Percentiles rank a stretch among this genome's conserved stretches.
Conservation (phyloP, 495 filamentous ascomycete species). For the Hypoxylon cercidicola region DNA sequence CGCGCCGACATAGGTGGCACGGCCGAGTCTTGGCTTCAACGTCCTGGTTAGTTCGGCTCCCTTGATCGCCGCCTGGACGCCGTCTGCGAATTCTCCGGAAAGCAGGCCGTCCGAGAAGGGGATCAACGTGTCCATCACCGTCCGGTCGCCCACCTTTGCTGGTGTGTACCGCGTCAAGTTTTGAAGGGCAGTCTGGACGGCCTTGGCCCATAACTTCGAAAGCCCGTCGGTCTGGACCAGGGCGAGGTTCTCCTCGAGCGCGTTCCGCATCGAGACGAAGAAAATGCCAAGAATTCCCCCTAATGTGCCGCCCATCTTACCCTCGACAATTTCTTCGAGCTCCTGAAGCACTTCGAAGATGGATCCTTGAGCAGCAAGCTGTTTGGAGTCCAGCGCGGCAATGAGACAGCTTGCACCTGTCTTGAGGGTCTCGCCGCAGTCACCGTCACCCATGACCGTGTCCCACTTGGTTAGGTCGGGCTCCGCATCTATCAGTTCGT, state of each 20-base stretch:
- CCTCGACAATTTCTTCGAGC: conserved; percentile 65
- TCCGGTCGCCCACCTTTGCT: conserved; percentile 60
- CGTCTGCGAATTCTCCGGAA: conserved; percentile 56
- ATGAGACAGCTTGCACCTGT: conserved; percentile 55
- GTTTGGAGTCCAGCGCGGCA: conserved; percentile 48
- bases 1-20: conserved; percentile 68
- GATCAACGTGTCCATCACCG: conserved; percentile 69
- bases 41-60: conserved; percentile 65
- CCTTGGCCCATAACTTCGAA: conserved; percentile 51
- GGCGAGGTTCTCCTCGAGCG: conserved; percentile 53
- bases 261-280: conserved; percentile 64
- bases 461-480: conserved; percentile 70
- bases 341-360: conserved; percentile 63
- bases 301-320: conserved; percentile 68
- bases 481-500: conserved; percentile 62
- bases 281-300: conserved; percentile 70
- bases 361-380: conserved; percentile 54
- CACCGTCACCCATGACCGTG: conserved; percentile 72
- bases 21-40: conserved; percentile 65
- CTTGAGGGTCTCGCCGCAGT: conserved; percentile 70
- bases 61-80: conserved; percentile 61
- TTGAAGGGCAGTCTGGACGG: conserved; percentile 49
- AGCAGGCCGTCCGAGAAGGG: conserved; percentile 64
- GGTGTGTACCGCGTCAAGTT: conserved; percentile 61
- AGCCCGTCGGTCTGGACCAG: conserved; percentile 43